Evolutionary conservation across 257 asterid genomes (phyloP).

Genomic region (Lantana camara): DNA sequence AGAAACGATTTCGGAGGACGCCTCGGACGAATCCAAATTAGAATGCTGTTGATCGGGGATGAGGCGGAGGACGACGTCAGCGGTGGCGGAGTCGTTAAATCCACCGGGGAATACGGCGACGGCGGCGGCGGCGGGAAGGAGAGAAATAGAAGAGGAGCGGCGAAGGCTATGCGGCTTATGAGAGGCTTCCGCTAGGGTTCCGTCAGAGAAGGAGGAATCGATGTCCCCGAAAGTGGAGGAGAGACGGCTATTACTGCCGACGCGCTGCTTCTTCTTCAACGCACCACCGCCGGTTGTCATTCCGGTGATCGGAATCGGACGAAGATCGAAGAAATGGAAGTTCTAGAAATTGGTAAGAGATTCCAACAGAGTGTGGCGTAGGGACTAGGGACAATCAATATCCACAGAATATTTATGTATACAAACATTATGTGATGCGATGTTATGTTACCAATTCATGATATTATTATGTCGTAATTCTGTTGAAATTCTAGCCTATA

Average conservation of each 20-base stretch:
- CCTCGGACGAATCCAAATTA: constrained; percentile 28
- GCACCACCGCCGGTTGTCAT: constrained; percentile 39
- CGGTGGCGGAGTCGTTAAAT: constrained; percentile 62
- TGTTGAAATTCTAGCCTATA: no score
- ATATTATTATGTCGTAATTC: no score
- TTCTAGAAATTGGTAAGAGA: neutral
- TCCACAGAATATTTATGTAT: neutral
- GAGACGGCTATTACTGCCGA: constrained; percentile 41
- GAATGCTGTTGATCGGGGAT: constrained; percentile 41
- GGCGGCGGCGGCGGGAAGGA: constrained; percentile 28
- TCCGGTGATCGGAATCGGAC: constrained; percentile 15
- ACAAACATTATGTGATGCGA: neutral
- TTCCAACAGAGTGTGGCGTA: neutral
- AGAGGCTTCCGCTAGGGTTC: constrained; percentile 41
- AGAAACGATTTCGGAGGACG: constrained; percentile 31
- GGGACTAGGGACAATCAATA: neutral
- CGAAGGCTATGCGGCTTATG: constrained; percentile 43
- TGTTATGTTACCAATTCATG: no score
- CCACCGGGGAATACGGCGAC: constrained; percentile 33
- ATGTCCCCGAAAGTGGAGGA: constrained; percentile 39
- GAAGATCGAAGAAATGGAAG: neutral
- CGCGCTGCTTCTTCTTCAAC: constrained; percentile 60
- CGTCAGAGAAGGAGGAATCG: constrained; percentile 42
- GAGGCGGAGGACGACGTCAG: constrained; percentile 71
- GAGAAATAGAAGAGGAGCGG: constrained; percentile 43